Base-by-base conservation (phyloP, 2,329 filamentous ascomycete species). In the Eurotiales sp. region DNA sequence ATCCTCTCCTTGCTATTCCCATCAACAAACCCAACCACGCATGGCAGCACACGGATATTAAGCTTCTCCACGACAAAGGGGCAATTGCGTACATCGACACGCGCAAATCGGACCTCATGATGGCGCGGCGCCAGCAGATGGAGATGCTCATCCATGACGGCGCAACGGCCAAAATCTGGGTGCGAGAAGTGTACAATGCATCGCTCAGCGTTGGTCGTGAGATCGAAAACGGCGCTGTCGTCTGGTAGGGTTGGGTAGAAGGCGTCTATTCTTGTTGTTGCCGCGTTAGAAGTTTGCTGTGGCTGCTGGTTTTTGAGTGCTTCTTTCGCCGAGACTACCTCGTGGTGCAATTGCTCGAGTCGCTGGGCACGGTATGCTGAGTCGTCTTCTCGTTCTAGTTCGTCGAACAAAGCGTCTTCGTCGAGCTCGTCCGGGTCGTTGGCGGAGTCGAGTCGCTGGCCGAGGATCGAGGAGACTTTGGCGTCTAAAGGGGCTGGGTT, bases 161-260 rank as follows among this genome's bases (percentile, higher is more conserved):
- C 68, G 65, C 82, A 85, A 50, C 82, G 77, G 17, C 77, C 73
- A 65, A 85, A 85, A 60, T 85, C 82, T 2, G 80, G 75, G 61
- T 85, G 83, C 64, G 78, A 81, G 64, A 85, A 85, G 62, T 85
- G 82, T 21, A 85, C 77, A 1, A 85, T 72, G 58, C 78, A 83
- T 22, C 77, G 68, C 54, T 80, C 75, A 11, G 76, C 77, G 43
- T 75, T 73, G 7, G 82, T 85, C 8, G 82, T 84, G 56, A 83
- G 80, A 56, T 81, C 76, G 63, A 85, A 76, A 37, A 84, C 65
- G 11, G 72, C 64, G 62, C 83, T 80, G 62, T 85, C 82, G 54
- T 76, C 75, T 46, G 59, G 54, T 4, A 76, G 58, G 1, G 70
- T 71, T 1, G 69, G 68, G 58, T 72, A 72, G 42, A 61, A 48